Conservation (phyloP, 2,329 filamentous ascomycete genomes). For the Aspergillus hortae region DNA sequence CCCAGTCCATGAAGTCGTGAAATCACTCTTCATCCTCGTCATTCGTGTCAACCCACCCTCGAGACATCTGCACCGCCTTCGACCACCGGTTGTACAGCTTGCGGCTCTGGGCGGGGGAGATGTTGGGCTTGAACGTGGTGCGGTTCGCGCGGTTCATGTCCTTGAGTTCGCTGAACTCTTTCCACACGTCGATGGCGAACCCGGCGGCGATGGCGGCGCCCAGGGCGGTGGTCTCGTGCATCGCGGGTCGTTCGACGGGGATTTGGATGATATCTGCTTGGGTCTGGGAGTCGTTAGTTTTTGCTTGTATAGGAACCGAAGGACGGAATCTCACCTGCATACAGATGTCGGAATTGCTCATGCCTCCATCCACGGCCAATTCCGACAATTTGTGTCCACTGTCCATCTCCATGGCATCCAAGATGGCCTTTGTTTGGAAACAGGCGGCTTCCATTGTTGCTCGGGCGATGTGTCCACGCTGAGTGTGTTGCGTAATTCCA, state of each 20-base stretch:
- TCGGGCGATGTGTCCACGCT: slow-evolving; percentile 80
- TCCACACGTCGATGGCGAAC: slow-evolving; percentile 78
- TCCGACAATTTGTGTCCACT: slow-evolving; percentile 70
- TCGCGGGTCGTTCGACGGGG: slow-evolving; percentile 75
- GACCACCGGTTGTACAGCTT: slow-evolving; percentile 69
- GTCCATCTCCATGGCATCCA: slow-evolving; percentile 87
- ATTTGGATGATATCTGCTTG: slow-evolving; percentile 85
- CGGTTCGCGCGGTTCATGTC: slow-evolving; percentile 68
- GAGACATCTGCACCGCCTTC: slow-evolving; percentile 74
- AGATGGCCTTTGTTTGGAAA: slow-evolving; percentile 87
- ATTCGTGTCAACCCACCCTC: slow-evolving; percentile 57
- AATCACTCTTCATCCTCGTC: slow-evolving; percentile 21
- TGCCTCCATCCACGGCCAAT: slow-evolving; percentile 81
- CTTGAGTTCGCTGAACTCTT: slow-evolving; percentile 68
- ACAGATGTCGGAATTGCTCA: slow-evolving; percentile 82
- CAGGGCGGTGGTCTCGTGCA: slow-evolving; percentile 87
- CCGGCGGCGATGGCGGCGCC: slow-evolving; percentile 86
- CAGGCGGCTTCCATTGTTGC: slow-evolving; percentile 88
- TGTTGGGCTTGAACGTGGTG: slow-evolving; percentile 66
- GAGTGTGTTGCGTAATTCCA: slow-evolving; percentile 79
- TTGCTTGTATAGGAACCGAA: background rate
- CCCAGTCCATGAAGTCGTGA: background rate
- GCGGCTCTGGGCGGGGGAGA: slow-evolving; percentile 55
- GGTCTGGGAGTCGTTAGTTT: slow-evolving; percentile 48
- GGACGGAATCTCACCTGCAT: slow-evolving; percentile 63